Evolutionary conservation across 2,329 filamentous ascomycete genomes (phyloP).

Genomic region (Aureobasidium sp.): DNA sequence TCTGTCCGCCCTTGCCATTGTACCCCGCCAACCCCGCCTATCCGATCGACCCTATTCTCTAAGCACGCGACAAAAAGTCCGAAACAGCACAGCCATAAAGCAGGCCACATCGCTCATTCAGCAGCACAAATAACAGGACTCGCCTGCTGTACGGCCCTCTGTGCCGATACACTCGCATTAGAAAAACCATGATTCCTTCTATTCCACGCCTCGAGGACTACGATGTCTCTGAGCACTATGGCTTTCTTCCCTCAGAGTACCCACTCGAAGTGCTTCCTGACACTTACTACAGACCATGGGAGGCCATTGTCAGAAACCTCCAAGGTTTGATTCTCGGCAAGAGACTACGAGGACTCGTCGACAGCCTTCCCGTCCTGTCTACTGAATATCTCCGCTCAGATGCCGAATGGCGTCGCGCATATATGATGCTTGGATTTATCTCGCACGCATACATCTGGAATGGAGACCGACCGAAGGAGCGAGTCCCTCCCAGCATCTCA

Average conservation of each 20-base stretch:
- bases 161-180: not conserved
- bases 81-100: not conserved
- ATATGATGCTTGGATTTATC: slow-evolving; percentile 70
- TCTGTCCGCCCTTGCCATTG: slow-evolving; percentile 7
- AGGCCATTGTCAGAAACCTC: slow-evolving; percentile 75
- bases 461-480: slow-evolving; percentile 62
- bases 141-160: not conserved
- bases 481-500: slow-evolving; percentile 72
- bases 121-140: not conserved
- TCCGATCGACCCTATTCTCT: slow-evolving; percentile 4
- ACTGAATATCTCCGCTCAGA: slow-evolving; percentile 75
- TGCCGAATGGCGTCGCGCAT: slow-evolving; percentile 85
- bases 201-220: slow-evolving; percentile 61
- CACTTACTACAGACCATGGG: slow-evolving; percentile 93
- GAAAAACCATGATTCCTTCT: slow-evolving; percentile 33
- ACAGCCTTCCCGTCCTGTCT: slow-evolving; percentile 74
- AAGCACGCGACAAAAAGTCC: slow-evolving; percentile 4
- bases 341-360: slow-evolving; percentile 70
- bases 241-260: slow-evolving; percentile 77
- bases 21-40: slow-evolving; percentile 12
- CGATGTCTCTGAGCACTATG: slow-evolving; percentile 68
- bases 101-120: not conserved
- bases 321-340: slow-evolving; percentile 81
- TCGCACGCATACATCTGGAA: slow-evolving; percentile 89
- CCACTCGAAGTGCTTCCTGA: slow-evolving; percentile 78